Conservation (phyloP, 148 eudicot genomes). For the Camellia lanceoleosa region DNA sequence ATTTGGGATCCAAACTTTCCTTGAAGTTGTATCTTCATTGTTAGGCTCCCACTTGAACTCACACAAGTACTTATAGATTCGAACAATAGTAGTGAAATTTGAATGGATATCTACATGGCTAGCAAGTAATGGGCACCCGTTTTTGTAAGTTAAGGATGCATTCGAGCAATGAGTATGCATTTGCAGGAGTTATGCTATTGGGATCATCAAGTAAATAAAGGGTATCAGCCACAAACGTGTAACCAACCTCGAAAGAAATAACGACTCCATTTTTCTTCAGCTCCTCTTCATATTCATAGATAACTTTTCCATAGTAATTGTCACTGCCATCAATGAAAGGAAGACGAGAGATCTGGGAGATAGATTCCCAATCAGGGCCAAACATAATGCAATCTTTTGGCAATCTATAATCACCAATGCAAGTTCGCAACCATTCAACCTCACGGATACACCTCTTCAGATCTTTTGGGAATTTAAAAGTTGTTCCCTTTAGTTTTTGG, state of each 20-base stretch:
- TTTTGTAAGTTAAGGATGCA: conserved; percentile 34
- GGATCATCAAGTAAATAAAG: conserved; percentile 41
- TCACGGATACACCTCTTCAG: conserved; percentile 33
- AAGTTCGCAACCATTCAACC: conserved; percentile 51
- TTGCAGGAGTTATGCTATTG: conserved; percentile 31
- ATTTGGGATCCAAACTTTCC: conserved; percentile 45
- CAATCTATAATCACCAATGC: conserved; percentile 43
- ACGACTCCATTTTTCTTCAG: conserved; percentile 50
- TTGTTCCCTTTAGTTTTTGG: conserved; percentile 21
- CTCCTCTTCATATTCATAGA: conserved; percentile 43
- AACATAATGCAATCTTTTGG: conserved; percentile 56
- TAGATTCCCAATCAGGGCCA: conserved; percentile 41
- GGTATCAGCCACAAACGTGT: conserved; percentile 35
- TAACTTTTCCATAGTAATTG: conserved; percentile 36
- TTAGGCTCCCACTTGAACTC: conserved; percentile 41
- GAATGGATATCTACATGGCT: conserved; percentile 31
- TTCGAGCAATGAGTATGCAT: conserved; percentile 41
- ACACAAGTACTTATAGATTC: conserved; percentile 37
- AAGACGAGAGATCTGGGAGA: conserved; percentile 44
- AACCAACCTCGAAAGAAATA: conserved; percentile 33
- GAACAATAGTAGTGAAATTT: conserved; percentile 27
- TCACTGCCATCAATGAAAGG: conserved; percentile 63
- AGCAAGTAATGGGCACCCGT: conserved; percentile 35
- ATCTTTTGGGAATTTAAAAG: conserved; percentile 25
- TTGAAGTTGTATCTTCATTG: conserved; percentile 3